These are phyloP conservation scores for Pythium oligandrum DNA, from an alignment of 352 stramenopile species.

Conservation along the genomic window DNA sequence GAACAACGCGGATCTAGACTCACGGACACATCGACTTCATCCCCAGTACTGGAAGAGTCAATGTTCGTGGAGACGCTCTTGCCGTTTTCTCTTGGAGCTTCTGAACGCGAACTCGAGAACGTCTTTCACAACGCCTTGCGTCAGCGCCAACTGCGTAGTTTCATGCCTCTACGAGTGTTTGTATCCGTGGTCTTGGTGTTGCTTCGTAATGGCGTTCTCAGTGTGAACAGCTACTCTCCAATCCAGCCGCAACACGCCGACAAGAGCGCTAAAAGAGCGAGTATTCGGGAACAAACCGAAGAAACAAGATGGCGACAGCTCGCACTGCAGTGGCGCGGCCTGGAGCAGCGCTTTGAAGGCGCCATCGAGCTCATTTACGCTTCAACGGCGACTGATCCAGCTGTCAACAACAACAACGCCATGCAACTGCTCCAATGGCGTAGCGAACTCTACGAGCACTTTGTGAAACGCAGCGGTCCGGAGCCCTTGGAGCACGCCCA, in stretches of 20 bases:
- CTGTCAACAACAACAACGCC: conserved; percentile 3
- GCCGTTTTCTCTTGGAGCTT: conserved; percentile 40
- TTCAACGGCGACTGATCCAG: not conserved
- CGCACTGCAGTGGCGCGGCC: conserved; percentile 43
- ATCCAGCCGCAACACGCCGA: not conserved
- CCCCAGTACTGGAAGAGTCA: conserved; percentile 33
- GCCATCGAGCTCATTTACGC: conserved; percentile 45
- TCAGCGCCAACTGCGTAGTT: conserved; percentile 40
- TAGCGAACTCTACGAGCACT: conserved; percentile 51
- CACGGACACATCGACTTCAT: not conserved
- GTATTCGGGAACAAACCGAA: conserved; percentile 27
- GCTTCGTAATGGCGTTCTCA: conserved; percentile 50
- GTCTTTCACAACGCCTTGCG: conserved; percentile 66
- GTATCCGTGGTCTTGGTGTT: conserved; percentile 57
- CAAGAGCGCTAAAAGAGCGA: conserved; percentile 3
- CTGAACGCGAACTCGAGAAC: conserved; percentile 49
- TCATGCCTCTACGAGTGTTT: conserved; percentile 63
- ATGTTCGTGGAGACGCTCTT: conserved; percentile 39
- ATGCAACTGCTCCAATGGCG: conserved; percentile 40
- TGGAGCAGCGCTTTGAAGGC: conserved; percentile 48
- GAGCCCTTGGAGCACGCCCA: conserved; percentile 27
- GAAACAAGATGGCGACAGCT: conserved; percentile 46
- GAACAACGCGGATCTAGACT: not conserved
- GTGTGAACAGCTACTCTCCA: conserved; percentile 37
- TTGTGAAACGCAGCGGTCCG: conserved; percentile 24